These are phyloP conservation scores for Oligophagozyma castellii DNA, from an alignment of 1,139 yeast species.

Conservation along the genomic window DNA sequence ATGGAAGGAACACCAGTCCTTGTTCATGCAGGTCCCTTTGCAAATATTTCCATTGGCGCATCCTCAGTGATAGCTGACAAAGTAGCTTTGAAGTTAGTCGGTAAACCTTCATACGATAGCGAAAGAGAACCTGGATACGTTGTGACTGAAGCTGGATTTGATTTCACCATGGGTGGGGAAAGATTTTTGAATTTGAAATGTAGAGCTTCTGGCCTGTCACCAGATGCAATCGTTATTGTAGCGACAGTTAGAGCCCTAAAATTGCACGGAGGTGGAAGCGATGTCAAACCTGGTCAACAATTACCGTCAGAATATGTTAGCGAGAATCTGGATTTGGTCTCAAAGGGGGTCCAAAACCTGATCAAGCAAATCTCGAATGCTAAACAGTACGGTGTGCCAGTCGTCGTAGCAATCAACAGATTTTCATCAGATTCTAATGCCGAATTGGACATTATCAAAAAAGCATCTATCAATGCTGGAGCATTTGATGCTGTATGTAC, in stretches of 20 bases:
- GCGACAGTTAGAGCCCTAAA: slow-evolving; percentile 73
- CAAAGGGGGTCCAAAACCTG: slow-evolving; percentile 55
- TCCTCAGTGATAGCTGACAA: slow-evolving; percentile 90
- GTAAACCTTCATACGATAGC: slow-evolving; percentile 38
- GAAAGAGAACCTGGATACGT: slow-evolving; percentile 48
- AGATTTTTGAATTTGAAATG: slow-evolving; percentile 71
- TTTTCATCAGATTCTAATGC: slow-evolving; percentile 59
- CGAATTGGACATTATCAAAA: slow-evolving; percentile 49
- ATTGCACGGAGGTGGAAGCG: slow-evolving; percentile 75
- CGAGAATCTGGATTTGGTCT: slow-evolving; percentile 52
- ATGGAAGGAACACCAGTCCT: slow-evolving; percentile 97
- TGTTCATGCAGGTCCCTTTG: slow-evolving; percentile 98
- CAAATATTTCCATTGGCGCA: slow-evolving; percentile 95
- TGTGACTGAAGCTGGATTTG: slow-evolving; percentile 77
- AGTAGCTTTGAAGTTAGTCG: slow-evolving; percentile 86
- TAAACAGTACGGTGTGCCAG: slow-evolving; percentile 59
- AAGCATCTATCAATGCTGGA: slow-evolving; percentile 57
- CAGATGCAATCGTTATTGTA: slow-evolving; percentile 63
- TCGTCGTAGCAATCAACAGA: slow-evolving; percentile 67
- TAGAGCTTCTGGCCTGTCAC: slow-evolving; percentile 58
- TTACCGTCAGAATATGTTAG: slow-evolving; percentile 53
- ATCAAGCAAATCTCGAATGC: slow-evolving; percentile 66
- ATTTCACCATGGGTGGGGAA: slow-evolving; percentile 84
- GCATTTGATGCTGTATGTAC: slow-evolving; percentile 64
- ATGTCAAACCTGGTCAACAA: slow-evolving; percentile 69